A percentile compares a stretch with the other conserved stretches of the same genome.
phyloP scores from a whole-genome alignment of 208 protist species.

The Porcisia deanei region DNA sequence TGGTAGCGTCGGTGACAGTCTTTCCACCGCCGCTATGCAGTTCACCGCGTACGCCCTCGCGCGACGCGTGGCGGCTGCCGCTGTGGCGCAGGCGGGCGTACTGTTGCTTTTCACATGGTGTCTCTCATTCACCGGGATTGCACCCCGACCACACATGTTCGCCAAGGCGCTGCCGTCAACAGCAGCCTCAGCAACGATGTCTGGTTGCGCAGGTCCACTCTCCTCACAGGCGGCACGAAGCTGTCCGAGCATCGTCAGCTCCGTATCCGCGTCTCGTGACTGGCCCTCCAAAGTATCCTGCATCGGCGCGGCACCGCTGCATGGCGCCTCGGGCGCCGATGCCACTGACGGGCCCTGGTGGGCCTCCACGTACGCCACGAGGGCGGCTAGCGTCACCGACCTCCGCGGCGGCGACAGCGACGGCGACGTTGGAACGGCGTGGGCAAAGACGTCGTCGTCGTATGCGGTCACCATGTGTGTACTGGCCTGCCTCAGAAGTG shows the following conservation, averaged over 20 bases:
- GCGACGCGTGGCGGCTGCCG: slow-evolving; percentile 2
- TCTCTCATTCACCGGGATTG: no score
- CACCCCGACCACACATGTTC: not conserved
- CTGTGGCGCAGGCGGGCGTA: not conserved
- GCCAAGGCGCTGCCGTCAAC: not conserved
- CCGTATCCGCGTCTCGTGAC: not conserved
- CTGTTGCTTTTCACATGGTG: not conserved
- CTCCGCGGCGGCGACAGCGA: not conserved
- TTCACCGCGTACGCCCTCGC: not conserved
- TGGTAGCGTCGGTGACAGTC: slow-evolving; percentile 6
- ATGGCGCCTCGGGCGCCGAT: not conserved
- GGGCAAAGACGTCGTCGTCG: not conserved
- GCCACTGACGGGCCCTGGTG: not conserved
- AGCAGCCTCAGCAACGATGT: not conserved
- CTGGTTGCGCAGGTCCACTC: not conserved
- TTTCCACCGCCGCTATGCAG: slow-evolving; percentile 1
- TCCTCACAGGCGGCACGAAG: not conserved
- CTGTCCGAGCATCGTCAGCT: not conserved
- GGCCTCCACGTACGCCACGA: not conserved
- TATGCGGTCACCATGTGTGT: slow-evolving; percentile 10
- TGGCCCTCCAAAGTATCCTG: not conserved
- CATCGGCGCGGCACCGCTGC: not conserved
- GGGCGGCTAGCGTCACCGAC: not conserved
- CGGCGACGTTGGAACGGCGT: not conserved
- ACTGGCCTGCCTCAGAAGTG: slow-evolving; percentile 22